phyloP scores from a whole-genome alignment of 2,329 filamentous ascomycete species.

The Coniochaeta hoffmannii region DNA sequence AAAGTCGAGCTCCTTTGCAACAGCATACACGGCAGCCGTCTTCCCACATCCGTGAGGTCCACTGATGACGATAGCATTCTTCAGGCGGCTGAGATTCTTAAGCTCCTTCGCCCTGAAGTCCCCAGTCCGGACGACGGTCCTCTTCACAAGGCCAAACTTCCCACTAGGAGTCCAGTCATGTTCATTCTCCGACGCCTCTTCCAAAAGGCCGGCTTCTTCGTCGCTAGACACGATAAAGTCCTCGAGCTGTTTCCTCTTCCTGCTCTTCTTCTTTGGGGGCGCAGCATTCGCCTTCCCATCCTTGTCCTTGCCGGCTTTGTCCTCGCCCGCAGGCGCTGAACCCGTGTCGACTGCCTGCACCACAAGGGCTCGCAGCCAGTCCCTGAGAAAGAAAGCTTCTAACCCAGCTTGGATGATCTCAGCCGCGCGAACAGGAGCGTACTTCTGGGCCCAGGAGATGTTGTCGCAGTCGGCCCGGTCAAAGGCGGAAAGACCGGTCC shows the following conservation, averaged over 20 bases:
- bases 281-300: constrained; percentile 18
- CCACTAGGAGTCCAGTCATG: constrained; percentile 33
- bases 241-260: constrained; percentile 70
- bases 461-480: constrained; percentile 72
- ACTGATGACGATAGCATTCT: constrained; percentile 80
- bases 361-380: constrained; percentile 74
- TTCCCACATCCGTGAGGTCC: constrained; percentile 89
- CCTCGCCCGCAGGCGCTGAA: constrained; percentile 21
- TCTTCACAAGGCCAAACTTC: constrained; percentile 32
- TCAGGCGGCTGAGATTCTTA: constrained; percentile 41
- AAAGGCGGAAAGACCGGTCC: constrained; percentile 63
- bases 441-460: constrained; percentile 74
- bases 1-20: constrained; percentile 84
- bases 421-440: constrained; percentile 60
- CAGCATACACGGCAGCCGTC: constrained; percentile 84
- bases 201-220: constrained; percentile 64
- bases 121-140: constrained; percentile 45
- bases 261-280: constrained; percentile 57
- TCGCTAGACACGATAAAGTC: constrained; percentile 75
- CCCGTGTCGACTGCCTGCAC: constrained; percentile 70
- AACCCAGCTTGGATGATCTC: constrained; percentile 70
- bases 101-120: constrained; percentile 24
- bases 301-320: constrained; percentile 16
- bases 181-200: constrained; percentile 59
- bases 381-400: constrained; percentile 63